Conservation (phyloP, 2,329 filamentous ascomycete species). For the Penicillium sp. region DNA sequence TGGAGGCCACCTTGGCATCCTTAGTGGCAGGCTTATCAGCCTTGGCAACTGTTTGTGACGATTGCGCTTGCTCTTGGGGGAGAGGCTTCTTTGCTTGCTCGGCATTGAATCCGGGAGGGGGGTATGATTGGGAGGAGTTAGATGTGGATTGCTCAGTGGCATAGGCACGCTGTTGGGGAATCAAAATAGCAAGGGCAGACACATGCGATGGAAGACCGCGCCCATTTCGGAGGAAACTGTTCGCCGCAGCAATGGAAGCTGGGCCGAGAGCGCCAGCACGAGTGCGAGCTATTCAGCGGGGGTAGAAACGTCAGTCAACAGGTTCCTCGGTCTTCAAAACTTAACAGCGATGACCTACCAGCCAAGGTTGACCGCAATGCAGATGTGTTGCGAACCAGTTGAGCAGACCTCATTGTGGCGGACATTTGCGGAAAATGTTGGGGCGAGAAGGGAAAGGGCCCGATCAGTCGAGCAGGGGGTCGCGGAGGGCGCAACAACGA, state of each 20-base stretch:
- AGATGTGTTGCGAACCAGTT: slow-evolving; percentile 38
- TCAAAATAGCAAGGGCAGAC: slow-evolving; percentile 58
- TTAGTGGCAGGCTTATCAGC: slow-evolving; percentile 37
- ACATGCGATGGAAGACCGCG: slow-evolving; percentile 50
- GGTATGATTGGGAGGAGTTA: slow-evolving; percentile 56
- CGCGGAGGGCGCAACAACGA: slow-evolving; percentile 17
- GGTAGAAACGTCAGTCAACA: slow-evolving; percentile 2
- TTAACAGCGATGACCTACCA: slow-evolving; percentile 22
- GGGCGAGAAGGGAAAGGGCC: slow-evolving; percentile 22
- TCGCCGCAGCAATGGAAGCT: slow-evolving; percentile 29
- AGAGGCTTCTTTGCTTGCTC: slow-evolving; percentile 85
- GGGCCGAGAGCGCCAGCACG: slow-evolving; percentile 33
- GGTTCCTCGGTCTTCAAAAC: background rate
- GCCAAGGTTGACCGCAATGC: slow-evolving; percentile 31
- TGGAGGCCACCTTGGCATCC: slow-evolving; percentile 55
- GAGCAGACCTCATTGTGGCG: slow-evolving; percentile 41
- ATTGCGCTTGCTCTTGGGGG: slow-evolving; percentile 52
- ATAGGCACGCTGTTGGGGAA: slow-evolving; percentile 53
- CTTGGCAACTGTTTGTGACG: slow-evolving; percentile 13
- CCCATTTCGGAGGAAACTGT: slow-evolving; percentile 34
- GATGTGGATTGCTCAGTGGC: slow-evolving; percentile 58
- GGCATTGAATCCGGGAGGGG: slow-evolving; percentile 88
- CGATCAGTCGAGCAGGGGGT: slow-evolving; percentile 23
- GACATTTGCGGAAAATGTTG: slow-evolving; percentile 36
- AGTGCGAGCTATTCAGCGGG: slow-evolving; percentile 28